Conservation (phyloP, 805 yeast species). For the Saccharomycopsis fodiens region DNA sequence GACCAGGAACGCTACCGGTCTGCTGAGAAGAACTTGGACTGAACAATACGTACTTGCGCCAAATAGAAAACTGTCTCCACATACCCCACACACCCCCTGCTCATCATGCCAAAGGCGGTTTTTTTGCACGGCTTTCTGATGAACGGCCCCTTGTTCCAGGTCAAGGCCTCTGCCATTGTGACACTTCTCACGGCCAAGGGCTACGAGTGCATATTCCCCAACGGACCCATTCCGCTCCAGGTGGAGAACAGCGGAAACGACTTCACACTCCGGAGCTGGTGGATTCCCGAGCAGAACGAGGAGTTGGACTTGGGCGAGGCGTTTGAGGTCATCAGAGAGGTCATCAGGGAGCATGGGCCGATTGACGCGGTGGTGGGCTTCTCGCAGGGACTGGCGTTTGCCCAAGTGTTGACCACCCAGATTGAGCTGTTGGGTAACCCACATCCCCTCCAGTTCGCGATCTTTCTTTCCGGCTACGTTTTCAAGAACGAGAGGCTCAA, state of each 20-base stretch:
- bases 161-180: background rate
- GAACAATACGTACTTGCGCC: too few relatives aligned
- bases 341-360: constrained; percentile 3
- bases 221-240: background rate
- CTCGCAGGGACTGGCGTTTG: constrained; percentile 3
- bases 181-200: background rate
- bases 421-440: constrained; percentile 1
- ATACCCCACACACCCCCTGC: too few relatives aligned
- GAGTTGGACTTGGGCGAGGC: background rate
- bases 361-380: constrained; percentile 6
- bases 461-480: constrained; percentile 1
- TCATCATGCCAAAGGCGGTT: background rate
- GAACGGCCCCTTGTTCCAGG: constrained; percentile 1
- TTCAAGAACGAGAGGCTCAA: background rate
- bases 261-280: constrained; percentile 3
- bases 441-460: constrained; percentile 4
- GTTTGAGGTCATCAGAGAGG: background rate
- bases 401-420: constrained; percentile 4
- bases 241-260: background rate
- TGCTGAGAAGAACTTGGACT: too few relatives aligned
- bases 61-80: too few relatives aligned
- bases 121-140: constrained; percentile 3
- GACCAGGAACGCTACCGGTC: too few relatives aligned
- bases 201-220: background rate
- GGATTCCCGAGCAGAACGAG: constrained; percentile 2